phyloP scores from a whole-genome alignment of 2,329 filamentous ascomycete genomes.

The Spiromastix sp. region DNA sequence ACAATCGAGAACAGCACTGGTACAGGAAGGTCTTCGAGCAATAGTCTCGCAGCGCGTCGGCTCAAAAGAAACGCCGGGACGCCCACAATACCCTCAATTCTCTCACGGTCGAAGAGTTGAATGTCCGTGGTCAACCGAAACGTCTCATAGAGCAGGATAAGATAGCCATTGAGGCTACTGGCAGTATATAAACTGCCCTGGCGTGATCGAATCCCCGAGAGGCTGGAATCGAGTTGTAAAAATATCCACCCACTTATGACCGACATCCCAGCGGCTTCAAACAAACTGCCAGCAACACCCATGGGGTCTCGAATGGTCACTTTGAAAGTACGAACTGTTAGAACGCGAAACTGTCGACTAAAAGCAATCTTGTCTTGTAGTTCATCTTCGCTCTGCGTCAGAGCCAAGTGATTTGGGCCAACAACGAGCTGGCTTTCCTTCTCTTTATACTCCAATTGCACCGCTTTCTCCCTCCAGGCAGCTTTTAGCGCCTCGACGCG shows the following conservation, averaged over 20 bases:
- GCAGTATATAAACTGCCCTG: slow-evolving; percentile 64
- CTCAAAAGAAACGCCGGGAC: slow-evolving; percentile 61
- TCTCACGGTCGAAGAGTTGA: slow-evolving; percentile 64
- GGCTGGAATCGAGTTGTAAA: slow-evolving; percentile 51
- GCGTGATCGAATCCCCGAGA: slow-evolving; percentile 62
- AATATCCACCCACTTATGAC: slow-evolving; percentile 66
- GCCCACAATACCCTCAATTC: slow-evolving; percentile 60
- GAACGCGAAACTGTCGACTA: slow-evolving; percentile 51
- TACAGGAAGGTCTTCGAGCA: slow-evolving; percentile 63
- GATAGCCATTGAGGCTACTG: slow-evolving; percentile 62
- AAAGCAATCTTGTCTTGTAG: slow-evolving; percentile 41
- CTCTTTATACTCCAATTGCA: slow-evolving; percentile 4
- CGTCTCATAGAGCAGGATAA: slow-evolving; percentile 65
- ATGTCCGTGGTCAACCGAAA: slow-evolving; percentile 68
- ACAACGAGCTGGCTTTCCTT: slow-evolving; percentile 1
- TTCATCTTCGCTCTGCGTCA: slow-evolving; percentile 4
- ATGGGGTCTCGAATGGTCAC: slow-evolving; percentile 68
- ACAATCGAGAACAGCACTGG: slow-evolving; percentile 61
- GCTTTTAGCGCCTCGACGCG: slow-evolving; percentile 52
- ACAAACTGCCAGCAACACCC: slow-evolving; percentile 59
- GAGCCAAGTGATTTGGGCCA: not conserved
- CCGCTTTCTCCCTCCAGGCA: slow-evolving; percentile 42
- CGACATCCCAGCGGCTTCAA: slow-evolving; percentile 61
- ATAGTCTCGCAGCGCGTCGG: slow-evolving; percentile 55
- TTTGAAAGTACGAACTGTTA: slow-evolving; percentile 59